These are phyloP conservation scores for Solanum peruvianum DNA, from an alignment of 257 asterid species.

Conservation along the genomic window DNA sequence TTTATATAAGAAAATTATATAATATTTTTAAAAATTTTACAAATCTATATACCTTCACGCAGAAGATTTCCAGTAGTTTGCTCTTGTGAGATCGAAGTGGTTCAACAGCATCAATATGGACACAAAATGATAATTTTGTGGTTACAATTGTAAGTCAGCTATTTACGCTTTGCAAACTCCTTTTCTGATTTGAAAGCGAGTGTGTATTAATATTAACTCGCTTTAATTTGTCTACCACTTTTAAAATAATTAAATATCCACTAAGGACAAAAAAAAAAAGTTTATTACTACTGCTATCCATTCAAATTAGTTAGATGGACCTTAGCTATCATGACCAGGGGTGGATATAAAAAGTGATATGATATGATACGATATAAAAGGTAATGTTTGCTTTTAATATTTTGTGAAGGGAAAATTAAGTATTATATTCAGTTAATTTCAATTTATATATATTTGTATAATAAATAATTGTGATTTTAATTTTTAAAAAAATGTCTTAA, in stretches of 20 bases:
- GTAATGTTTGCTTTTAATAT: no score
- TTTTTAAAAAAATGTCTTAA: no score
- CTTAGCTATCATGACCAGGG: neutral
- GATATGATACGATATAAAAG: no score
- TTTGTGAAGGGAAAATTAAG: no score
- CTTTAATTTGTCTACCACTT: neutral
- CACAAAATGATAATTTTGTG: neutral
- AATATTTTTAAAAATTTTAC: no score
- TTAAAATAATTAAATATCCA: neutral
- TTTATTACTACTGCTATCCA: neutral
- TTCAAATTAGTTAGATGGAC: neutral
- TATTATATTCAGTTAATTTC: no score
- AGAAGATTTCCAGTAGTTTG: neutral
- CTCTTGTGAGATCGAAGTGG: neutral
- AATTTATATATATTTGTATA: no score
- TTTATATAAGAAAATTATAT: no score
- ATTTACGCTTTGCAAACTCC: neutral
- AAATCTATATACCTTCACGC: no score
- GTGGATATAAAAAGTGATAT: neutral
- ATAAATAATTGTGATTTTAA: neutral
- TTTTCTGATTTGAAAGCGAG: neutral
- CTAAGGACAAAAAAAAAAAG: neutral
- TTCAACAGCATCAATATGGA: neutral
- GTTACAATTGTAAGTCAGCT: neutral
- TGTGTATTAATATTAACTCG: neutral